Evolutionary conservation across 352 stramenopile species (phyloP), one percentile per base, ranked within the genome.

Genomic region (Globisporangium recalcitrans): DNA sequence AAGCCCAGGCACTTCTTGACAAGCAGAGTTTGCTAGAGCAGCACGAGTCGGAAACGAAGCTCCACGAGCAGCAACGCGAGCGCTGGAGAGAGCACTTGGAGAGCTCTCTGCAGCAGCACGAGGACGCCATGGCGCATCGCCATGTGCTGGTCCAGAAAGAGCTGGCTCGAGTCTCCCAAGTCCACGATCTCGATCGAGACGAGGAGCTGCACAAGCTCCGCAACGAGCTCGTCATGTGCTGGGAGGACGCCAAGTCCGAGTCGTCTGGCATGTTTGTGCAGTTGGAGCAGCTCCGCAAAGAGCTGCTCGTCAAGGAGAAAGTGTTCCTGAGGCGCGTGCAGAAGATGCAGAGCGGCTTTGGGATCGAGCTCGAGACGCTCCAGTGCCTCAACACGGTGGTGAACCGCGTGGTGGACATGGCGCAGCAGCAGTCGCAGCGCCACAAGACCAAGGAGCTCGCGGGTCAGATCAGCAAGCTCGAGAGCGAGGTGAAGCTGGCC

Each of bases 361-460:
- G 60, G 1, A 34, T 63, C 1, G 69, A 80, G 24, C 34, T 66
- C 13, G 67, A 77, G 27, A 34, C 55, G 5, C 60, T 65, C 48
- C 61, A 52, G 32, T 78, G 80, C 27, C 26, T 91, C 27, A 38
- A 62, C 5, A 44, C 21, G 0, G 64, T 86, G 21, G 69, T 88
- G 26, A 80, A 87, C 53, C 68, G 62, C 22, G 68, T 86, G 1
- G 71, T 86, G 5, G 81, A 88, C 22, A 68, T 64, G 22, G 71
- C 71, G 13, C 65, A 80, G 21, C 75, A 81, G 26, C 27, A 46
- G 26, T 34, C 34, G 22, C 26, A 53, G 27, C 58, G 60, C 0
- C 52, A 52, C 38, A 69, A 64, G 4, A 70, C 68, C 1, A 47
- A 54, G 11, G 64, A 73, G 19, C 60, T 89, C 1, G 68, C 68